Percentiles rank a stretch among this genome's conserved stretches.
Conservation (phyloP, 768 basidiomycete species). For the Macrolepiota dolichaula region DNA sequence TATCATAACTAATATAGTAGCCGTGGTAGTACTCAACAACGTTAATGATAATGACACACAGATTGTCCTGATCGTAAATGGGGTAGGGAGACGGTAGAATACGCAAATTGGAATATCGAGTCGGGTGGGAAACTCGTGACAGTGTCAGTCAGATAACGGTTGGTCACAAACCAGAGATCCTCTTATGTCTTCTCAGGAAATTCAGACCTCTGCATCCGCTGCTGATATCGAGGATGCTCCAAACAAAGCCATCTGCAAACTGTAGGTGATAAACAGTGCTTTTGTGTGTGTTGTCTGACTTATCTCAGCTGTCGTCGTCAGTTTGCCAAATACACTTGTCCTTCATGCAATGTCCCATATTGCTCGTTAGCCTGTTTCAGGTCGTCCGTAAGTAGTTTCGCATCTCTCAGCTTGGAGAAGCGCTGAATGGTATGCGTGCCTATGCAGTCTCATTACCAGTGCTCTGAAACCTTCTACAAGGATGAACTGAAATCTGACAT, state of each 20-base stretch:
- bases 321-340: conserved; percentile 58
- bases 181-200: neutral
- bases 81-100: too few relatives aligned
- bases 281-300: neutral
- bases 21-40: too few relatives aligned
- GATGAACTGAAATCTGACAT: conserved; percentile 69
- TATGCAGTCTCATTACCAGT: conserved; percentile 54
- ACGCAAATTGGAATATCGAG: too few relatives aligned
- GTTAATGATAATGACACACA: too few relatives aligned
- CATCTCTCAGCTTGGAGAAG: neutral
- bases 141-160: too few relatives aligned
- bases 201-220: conserved; percentile 9
- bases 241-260: conserved; percentile 14
- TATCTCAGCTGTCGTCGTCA: conserved; percentile 39
- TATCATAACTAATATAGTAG: too few relatives aligned
- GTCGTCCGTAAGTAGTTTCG: conserved; percentile 47
- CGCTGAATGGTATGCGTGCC: neutral
- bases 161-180: too few relatives aligned
- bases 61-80: too few relatives aligned
- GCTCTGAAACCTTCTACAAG: conserved; percentile 82
- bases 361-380: conserved; percentile 81
- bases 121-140: too few relatives aligned
- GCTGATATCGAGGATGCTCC: neutral
- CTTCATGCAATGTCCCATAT: conserved; percentile 76
- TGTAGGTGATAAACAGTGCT: conserved; percentile 5